Conservation (phyloP, 176 grass and related monocot species). For the Musa itinerans region DNA sequence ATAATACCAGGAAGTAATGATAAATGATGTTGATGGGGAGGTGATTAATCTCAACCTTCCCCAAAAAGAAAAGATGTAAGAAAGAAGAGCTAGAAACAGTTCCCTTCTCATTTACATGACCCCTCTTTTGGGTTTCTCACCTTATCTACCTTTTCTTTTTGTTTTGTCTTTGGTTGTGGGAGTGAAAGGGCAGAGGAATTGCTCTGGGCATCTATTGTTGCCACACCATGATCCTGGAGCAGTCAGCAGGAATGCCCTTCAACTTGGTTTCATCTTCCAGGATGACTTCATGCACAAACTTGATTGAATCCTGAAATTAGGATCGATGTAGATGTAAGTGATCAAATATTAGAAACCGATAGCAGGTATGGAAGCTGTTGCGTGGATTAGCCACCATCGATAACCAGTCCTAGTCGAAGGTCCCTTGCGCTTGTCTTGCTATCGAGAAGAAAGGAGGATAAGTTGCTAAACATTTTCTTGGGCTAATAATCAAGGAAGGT, state of each 20-base stretch:
- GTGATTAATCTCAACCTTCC: background rate
- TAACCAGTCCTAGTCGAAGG: background rate
- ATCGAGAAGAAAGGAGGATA: background rate
- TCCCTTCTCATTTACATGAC: background rate
- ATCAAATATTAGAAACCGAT: background rate
- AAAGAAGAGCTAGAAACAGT: background rate
- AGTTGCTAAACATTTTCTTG: background rate
- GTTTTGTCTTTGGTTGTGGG: background rate
- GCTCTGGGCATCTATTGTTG: conserved; percentile 6
- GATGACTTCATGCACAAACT: conserved; percentile 48
- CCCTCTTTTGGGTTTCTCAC: background rate
- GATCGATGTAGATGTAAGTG: background rate
- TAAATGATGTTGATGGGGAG: background rate
- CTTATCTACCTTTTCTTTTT: background rate
- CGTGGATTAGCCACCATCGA: background rate
- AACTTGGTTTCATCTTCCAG: conserved; percentile 47
- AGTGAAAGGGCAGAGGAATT: background rate
- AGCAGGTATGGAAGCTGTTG: too few species aligned
- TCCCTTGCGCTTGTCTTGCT: background rate
- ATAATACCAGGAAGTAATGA: background rate
- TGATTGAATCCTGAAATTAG: conserved; percentile 48
- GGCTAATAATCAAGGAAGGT: background rate
- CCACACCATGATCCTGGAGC: conserved; percentile 61
- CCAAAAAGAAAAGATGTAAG: background rate
- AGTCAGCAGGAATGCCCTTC: conserved; percentile 50